Conservation (phyloP, 2,329 filamentous ascomycete species). For the Epichloe elymi region DNA sequence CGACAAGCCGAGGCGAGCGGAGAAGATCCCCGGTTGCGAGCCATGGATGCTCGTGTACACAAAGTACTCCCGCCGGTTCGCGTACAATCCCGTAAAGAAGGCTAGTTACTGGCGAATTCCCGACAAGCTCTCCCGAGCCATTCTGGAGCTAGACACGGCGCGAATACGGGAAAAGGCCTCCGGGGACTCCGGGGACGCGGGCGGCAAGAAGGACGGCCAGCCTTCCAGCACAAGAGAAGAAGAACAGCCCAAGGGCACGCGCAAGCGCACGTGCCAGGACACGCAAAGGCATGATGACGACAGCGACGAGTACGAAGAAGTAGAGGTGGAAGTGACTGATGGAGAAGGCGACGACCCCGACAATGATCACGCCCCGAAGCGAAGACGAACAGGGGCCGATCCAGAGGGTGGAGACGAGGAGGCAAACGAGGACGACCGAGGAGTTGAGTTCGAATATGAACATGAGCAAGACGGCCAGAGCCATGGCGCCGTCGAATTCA, state of each 20-base stretch:
- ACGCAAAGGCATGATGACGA: constrained; percentile 28
- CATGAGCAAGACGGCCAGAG: constrained; percentile 10
- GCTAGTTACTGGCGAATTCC: constrained; percentile 94
- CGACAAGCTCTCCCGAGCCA: constrained; percentile 68
- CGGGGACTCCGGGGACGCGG: constrained; percentile 14
- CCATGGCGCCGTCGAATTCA: constrained; percentile 58
- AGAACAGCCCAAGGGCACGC: not conserved
- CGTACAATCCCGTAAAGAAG: constrained; percentile 75
- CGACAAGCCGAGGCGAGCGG: constrained; percentile 72
- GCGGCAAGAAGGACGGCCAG: not conserved
- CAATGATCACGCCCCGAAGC: constrained; percentile 45
- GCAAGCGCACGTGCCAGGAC: constrained; percentile 10
- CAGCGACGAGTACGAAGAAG: constrained; percentile 64
- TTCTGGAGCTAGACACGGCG: constrained; percentile 59
- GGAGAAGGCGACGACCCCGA: constrained; percentile 34
- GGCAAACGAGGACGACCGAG: constrained; percentile 24
- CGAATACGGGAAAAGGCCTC: constrained; percentile 47
- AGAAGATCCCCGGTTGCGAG: constrained; percentile 64
- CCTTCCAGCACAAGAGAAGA: not conserved
- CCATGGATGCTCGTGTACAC: constrained; percentile 93
- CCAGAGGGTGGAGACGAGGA: constrained; percentile 39
- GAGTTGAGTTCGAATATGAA: constrained; percentile 10
- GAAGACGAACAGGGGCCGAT: constrained; percentile 35
- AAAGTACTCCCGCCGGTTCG: constrained; percentile 77
- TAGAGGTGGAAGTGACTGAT: constrained; percentile 44